Evolutionary conservation across 371 early-diverging fungal species (phyloP).

Genomic region (Apophysomyces ossiformis): DNA sequence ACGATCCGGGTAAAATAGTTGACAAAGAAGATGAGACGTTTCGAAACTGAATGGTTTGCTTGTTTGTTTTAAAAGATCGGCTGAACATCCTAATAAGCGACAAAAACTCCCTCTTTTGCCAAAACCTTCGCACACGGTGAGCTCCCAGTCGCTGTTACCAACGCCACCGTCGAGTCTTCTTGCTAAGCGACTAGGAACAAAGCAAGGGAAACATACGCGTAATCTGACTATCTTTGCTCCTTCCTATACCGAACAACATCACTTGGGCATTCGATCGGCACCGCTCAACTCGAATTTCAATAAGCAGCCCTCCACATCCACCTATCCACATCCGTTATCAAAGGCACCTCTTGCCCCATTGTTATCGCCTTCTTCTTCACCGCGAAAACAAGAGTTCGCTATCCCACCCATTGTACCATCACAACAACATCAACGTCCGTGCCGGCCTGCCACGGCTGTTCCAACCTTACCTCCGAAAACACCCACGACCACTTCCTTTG

Average conservation of each 20-base stretch:
- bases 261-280: constrained; percentile 57
- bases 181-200: constrained; percentile 34
- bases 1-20: background rate
- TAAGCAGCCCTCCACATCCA: constrained; percentile 14
- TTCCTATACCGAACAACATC: constrained; percentile 54
- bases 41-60: background rate
- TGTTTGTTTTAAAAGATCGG: background rate
- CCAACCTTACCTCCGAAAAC: constrained; percentile 29
- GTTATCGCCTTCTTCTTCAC: constrained; percentile 31
- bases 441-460: constrained; percentile 24
- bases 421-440: constrained; percentile 35
- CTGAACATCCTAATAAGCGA: constrained; percentile 12
- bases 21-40: constrained; percentile 1
- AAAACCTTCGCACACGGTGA: constrained; percentile 44
- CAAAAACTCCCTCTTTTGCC: constrained; percentile 24
- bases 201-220: constrained; percentile 56
- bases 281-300: constrained; percentile 57
- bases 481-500: constrained; percentile 37
- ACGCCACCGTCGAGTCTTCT: constrained; percentile 33
- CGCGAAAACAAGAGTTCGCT: constrained; percentile 43
- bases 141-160: constrained; percentile 37
- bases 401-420: constrained; percentile 59
- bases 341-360: constrained; percentile 30
- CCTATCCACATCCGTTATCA: constrained; percentile 12
- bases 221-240: constrained; percentile 63